Percentiles rank a stretch among this genome's conserved stretches.
Evolutionary conservation across 306 rosid species (phyloP).

Genomic region (Casuarina glauca): DNA sequence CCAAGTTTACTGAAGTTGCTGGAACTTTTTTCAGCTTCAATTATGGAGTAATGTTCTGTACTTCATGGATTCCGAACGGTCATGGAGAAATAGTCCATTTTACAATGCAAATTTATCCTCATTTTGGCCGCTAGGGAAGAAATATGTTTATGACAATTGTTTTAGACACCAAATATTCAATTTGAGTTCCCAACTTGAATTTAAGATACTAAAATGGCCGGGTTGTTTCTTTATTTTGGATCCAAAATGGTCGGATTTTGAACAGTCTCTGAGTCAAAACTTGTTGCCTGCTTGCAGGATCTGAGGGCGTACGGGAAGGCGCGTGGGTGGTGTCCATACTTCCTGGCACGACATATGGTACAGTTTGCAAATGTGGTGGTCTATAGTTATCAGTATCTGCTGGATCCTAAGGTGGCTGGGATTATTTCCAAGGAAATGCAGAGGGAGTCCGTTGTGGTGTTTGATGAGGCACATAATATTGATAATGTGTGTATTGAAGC

Average conservation of each 20-base stretch:
- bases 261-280: neutral
- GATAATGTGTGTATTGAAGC: constrained; percentile 98
- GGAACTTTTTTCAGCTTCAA: neutral
- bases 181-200: neutral
- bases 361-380: constrained; percentile 91
- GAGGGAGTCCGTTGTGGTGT: constrained; percentile 90
- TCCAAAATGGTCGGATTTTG: neutral
- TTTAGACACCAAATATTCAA: neutral
- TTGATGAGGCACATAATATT: constrained; percentile 94
- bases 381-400: constrained; percentile 91
- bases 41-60: neutral
- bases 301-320: constrained; percentile 74
- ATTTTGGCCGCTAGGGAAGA: neutral
- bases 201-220: neutral
- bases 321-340: constrained; percentile 95
- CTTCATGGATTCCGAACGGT: neutral
- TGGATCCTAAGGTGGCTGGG: constrained; percentile 93
- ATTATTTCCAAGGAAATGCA: constrained; percentile 95
- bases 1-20: neutral
- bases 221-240: neutral
- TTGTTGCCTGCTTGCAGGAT: constrained; percentile 47
- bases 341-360: constrained; percentile 92
- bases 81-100: neutral
- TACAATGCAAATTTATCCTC: neutral
- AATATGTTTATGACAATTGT: neutral